Evolutionary conservation across 202 grass and related monocot genomes (phyloP).

Genomic region (Carex sylvatica): DNA sequence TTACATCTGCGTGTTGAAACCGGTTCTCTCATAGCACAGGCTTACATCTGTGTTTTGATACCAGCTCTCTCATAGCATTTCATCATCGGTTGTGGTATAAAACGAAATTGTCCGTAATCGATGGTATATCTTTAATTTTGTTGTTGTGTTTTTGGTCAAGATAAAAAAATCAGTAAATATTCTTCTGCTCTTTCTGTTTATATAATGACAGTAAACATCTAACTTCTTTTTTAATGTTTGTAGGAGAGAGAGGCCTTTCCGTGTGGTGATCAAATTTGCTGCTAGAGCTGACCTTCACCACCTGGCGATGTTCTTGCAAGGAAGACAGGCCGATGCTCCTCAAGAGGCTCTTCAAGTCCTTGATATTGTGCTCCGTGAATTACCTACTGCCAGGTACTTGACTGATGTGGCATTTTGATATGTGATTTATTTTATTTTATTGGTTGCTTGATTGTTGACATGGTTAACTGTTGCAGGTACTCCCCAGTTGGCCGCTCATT

Average conservation of each 20-base stretch:
- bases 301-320: conserved; percentile 87
- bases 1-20: too few relatives aligned
- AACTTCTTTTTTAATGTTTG: conserved; percentile 35
- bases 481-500: conserved; percentile 82
- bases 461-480: conserved; percentile 42
- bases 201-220: background rate
- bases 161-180: background rate
- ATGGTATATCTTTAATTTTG: too few relatives aligned
- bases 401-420: background rate
- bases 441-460: background rate
- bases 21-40: too few relatives aligned
- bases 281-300: conserved; percentile 92
- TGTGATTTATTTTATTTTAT: background rate
- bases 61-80: too few relatives aligned
- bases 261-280: conserved; percentile 91
- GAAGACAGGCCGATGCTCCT: conserved; percentile 86
- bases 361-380: conserved; percentile 86
- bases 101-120: too few relatives aligned
- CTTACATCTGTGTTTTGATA: too few relatives aligned
- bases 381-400: conserved; percentile 65
- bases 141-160: too few relatives aligned
- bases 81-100: too few relatives aligned
- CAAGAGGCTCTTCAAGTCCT: conserved; percentile 97
- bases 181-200: background rate
- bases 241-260: conserved; percentile 68